Percentiles rank a stretch among this genome's conserved stretches.
These are phyloP conservation scores for Fomitopsis palustris DNA, from an alignment of 1,284 basidiomycete species.

Conservation along the genomic window DNA sequence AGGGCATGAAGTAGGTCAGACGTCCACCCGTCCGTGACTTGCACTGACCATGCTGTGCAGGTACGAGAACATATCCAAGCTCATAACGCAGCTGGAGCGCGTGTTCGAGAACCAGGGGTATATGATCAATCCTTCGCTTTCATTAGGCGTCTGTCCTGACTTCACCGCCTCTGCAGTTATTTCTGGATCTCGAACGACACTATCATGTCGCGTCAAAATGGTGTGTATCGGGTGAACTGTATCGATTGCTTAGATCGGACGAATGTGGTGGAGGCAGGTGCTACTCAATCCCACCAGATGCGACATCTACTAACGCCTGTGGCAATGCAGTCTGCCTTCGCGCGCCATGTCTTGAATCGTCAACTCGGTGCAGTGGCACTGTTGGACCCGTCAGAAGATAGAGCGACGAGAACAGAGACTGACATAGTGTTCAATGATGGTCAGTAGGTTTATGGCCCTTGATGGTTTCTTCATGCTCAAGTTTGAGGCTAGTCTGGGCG, in stretches of 20 bases:
- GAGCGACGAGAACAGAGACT: conserved; percentile 47
- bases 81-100: conserved; percentile 68
- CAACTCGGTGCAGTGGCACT: conserved; percentile 83
- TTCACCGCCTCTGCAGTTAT: conserved; percentile 46
- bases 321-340: conserved; percentile 76
- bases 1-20: conserved; percentile 78
- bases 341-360: conserved; percentile 74
- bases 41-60: conserved; percentile 31
- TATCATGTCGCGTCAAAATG: conserved; percentile 78
- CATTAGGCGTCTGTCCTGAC: not conserved
- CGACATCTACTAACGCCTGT: not conserved
- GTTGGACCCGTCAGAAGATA: conserved; percentile 45
- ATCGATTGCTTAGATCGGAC: conserved; percentile 93
- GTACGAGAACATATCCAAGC: conserved; percentile 86
- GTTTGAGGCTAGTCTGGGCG: conserved; percentile 73
- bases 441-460: conserved; percentile 26
- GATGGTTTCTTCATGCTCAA: conserved; percentile 18
- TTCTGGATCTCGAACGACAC: conserved; percentile 79
- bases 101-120: conserved; percentile 79
- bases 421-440: conserved; percentile 87
- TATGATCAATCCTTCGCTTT: conserved; percentile 5
- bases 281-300: not conserved
- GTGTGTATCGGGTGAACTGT: conserved; percentile 86
- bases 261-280: conserved; percentile 77
- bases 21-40: not conserved